Evolutionary conservation across 495 filamentous ascomycete species (phyloP).

Genomic region (Bathelium albidoporum): DNA sequence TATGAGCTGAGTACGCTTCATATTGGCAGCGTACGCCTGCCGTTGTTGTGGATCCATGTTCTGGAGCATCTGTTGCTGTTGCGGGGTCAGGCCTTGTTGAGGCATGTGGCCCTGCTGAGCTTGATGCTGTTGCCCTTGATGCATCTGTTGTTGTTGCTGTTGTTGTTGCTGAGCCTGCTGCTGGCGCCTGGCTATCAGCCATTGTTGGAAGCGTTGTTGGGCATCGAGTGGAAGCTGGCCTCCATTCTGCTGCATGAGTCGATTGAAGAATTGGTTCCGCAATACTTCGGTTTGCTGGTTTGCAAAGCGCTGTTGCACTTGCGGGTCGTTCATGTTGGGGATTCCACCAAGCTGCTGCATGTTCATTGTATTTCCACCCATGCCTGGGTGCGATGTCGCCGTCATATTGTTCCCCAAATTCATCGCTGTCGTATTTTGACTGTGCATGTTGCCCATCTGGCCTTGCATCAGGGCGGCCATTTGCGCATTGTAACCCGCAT

Average conservation of each 20-base stretch:
- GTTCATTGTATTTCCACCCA: not conserved
- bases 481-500: not conserved
- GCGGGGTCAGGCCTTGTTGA: slow-evolving; percentile 3
- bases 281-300: not conserved
- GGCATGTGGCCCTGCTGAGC: slow-evolving; percentile 9
- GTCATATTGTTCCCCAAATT: slow-evolving; percentile 3
- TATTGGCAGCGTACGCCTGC: not conserved
- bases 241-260: not conserved
- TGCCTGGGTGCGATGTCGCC: not conserved
- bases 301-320: not conserved
- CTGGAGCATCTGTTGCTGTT: slow-evolving; percentile 7
- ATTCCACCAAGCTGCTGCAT: not conserved
- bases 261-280: not conserved
- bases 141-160: slow-evolving; percentile 8
- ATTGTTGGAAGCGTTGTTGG: not conserved
- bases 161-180: slow-evolving; percentile 5
- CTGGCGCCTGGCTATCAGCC: not conserved
- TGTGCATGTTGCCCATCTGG: not conserved
- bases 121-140: slow-evolving; percentile 8
- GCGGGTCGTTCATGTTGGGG: not conserved
- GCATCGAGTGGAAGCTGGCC: slow-evolving; percentile 2
- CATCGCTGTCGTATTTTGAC: not conserved
- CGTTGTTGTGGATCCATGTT: slow-evolving; percentile 3
- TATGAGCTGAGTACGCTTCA: not conserved
- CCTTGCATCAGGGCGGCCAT: not conserved